Evolutionary conservation across 257 asterid species (phyloP).

Genomic region (Nyctanthes arbortristis): DNA sequence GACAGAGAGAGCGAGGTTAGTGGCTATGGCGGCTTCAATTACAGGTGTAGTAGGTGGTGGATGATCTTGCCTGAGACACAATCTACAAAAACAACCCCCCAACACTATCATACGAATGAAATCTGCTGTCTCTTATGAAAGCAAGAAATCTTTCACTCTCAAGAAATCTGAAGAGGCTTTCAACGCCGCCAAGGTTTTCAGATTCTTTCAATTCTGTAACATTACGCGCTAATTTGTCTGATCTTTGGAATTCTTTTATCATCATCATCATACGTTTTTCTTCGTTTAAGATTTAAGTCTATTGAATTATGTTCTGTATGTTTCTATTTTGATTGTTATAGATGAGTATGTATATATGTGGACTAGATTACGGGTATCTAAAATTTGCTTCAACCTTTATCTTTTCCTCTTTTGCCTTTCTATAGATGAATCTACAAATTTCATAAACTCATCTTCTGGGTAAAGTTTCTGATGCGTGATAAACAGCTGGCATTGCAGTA

Average conservation of each 20-base stretch:
- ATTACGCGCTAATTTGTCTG: neutral
- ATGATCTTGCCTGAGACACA: constrained; percentile 36
- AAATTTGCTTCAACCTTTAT: too few species aligned
- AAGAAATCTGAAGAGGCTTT: constrained; percentile 94
- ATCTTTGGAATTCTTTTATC: neutral
- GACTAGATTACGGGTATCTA: too few species aligned
- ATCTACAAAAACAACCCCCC: constrained; percentile 37
- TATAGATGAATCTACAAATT: too few species aligned
- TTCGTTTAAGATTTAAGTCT: neutral
- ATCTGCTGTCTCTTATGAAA: constrained; percentile 61
- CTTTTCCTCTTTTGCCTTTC: too few species aligned
- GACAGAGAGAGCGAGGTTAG: neutral
- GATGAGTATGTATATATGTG: neutral
- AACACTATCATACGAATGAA: constrained; percentile 61
- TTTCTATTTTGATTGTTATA: neutral
- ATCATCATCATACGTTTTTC: neutral
- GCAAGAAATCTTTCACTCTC: constrained; percentile 75
- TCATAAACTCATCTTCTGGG: too few species aligned
- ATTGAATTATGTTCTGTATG: neutral
- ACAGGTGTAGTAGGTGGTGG: constrained; percentile 35
- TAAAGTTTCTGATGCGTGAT: too few species aligned
- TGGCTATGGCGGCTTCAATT: constrained; percentile 55
- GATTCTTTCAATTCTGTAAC: neutral
- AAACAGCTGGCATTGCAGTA: too few species aligned
- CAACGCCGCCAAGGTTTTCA: constrained; percentile 77